Base-by-base conservation (phyloP, 208 protist species). In the Trypanosoma rangeli region DNA sequence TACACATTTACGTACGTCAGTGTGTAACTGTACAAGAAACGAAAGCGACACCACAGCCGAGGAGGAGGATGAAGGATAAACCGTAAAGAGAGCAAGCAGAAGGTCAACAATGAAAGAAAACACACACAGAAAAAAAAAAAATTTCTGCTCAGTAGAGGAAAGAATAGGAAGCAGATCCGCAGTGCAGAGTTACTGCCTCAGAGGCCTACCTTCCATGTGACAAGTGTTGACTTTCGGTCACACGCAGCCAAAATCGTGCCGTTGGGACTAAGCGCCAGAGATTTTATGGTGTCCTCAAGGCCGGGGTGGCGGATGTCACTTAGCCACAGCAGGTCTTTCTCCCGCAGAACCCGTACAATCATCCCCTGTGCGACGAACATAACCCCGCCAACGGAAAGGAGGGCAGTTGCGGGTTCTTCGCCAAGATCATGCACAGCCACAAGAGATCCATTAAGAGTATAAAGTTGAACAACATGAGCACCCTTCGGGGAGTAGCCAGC, bases 361-460 rank as follows among this genome's bases (percentile, higher is more conserved):
- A 15, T 69, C 60, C 61, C 61, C 37, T 66, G 26, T 35, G 55
- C 74, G 62, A 80, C 53, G 70, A 80, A 80, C 0, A 80, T 50
- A 39, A 80, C 22, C 28, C 53, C 57, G 28, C 74, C 74, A 64
- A 75, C 58, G 20, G 74, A 68, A 46, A 80, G 68, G 58, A 80
- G 5, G 44, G 74, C 74, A 13, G 53, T 70, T 15, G 64, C 74
- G 33, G 69, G 63, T 24, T 20, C 46, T 20, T 67, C 29, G 20
- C 42, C 53, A 29, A 73, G 54, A 18, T 22, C 24, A 69, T 53
- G 75, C 5, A 44, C 48, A 44, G 29, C 54, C 1, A 67, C 18
- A 80, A 74, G 58, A 31, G 46, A 42, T n/a, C 74, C 74, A 62
- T 80, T 80, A 8, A 75, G 31, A 1, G 62, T 62, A 46, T 71